phyloP scores from a whole-genome alignment of 148 eudicot species.

The Salicornia ramosissima region DNA sequence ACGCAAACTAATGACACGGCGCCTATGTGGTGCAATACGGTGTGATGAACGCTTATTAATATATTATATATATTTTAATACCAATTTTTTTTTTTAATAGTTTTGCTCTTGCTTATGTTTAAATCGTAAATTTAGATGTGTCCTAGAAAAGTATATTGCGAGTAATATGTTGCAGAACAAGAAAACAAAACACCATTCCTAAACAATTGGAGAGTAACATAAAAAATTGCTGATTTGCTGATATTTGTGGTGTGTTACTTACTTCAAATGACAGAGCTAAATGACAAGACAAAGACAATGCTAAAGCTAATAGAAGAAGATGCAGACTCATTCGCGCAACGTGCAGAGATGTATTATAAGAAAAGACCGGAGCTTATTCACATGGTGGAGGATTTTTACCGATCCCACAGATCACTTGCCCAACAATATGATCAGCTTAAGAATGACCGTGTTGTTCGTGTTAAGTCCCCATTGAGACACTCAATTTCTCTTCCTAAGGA shows the following conservation, averaged over 20 bases:
- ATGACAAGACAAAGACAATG: conserved; percentile 68
- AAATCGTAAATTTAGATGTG: too few relatives aligned
- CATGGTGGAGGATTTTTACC: conserved; percentile 72
- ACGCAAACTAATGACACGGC: too few relatives aligned
- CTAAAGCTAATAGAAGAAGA: conserved; percentile 71
- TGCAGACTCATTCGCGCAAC: conserved; percentile 84
- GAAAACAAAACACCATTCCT: too few relatives aligned
- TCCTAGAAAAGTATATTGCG: neutral
- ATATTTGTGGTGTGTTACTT: neutral
- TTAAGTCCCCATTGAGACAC: conserved; percentile 37
- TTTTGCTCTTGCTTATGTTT: too few relatives aligned
- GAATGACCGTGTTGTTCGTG: conserved; percentile 44
- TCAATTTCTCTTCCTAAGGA: conserved; percentile 42
- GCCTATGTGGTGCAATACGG: too few relatives aligned
- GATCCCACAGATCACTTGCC: conserved; percentile 72
- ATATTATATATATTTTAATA: too few relatives aligned
- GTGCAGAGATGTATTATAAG: conserved; percentile 95
- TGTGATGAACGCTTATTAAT: too few relatives aligned
- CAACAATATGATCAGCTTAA: conserved; percentile 69
- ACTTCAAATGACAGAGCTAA: conserved; percentile 44
- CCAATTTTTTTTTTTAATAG: too few relatives aligned
- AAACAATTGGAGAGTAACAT: too few relatives aligned
- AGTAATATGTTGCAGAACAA: neutral
- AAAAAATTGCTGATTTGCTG: neutral
- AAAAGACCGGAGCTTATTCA: conserved; percentile 76